Evolutionary conservation across 192 early-diverging fungal species (phyloP), one percentile per base, ranked within the genome.

Genomic region (Coemansia sp.): DNA sequence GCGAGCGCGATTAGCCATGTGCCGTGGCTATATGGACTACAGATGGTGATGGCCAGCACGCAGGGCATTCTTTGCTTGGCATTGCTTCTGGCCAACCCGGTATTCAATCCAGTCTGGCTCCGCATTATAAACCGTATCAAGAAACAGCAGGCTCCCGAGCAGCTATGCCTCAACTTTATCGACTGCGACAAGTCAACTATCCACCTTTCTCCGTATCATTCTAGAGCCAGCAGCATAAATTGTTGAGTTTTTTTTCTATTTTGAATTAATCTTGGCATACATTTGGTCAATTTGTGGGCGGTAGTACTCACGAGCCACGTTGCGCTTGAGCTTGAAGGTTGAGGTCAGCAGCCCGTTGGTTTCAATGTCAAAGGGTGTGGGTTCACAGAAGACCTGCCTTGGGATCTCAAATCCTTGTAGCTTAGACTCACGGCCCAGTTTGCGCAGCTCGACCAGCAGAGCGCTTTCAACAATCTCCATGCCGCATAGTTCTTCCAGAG

Each of bases 341-440:
- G 94, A 92, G 0, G 94, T 94, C 40, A 94, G 69, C 18, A 97
- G 66, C 34, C 85, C 87, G 40, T 88, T 88, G 50, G 70, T 69
- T 17, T 94, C 89, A 15, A 93, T 78, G 5, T 85, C 71, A 50
- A 98, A 93, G 15, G 81, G 79, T 16, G 84, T 80, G 11, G 84
- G 30, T 6, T 85, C 85, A 12, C 92, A 66, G 54, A 81, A 56
- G 14, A 94, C 67, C n/a, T 66, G 80, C 38, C 82, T 84, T 15
- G 90, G 58, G 51, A 85, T 82, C 72, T 97, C 94, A 64, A 94
- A 97, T 0, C 94, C 93, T 61, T 90, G 88, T 56, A 97, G 75
- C 40, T 87, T 89, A 3, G 80, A 62, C 15, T 76, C 72, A 14
- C 83, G 84, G 18, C 87, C 89, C 59, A 80, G 80, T 5, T 79